phyloP scores from a whole-genome alignment of 2,329 filamentous ascomycete species.

The Pestalotiopsis sp. region DNA sequence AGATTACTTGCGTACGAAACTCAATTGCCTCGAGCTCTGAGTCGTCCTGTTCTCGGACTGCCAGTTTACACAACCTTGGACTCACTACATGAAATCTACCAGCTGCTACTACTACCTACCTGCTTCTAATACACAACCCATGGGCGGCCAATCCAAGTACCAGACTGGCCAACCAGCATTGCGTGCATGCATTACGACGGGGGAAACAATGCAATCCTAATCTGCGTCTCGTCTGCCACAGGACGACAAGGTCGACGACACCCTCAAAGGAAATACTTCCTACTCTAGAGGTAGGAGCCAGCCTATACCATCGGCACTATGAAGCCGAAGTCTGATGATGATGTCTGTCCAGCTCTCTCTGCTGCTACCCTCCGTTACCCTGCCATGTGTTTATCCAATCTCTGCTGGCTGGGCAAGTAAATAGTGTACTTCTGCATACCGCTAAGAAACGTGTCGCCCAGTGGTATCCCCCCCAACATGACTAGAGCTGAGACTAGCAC shows the following conservation, averaged over 20 bases:
- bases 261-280: neutral
- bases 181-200: neutral
- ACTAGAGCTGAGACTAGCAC: slow-evolving; percentile 7
- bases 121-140: neutral
- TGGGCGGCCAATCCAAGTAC: neutral
- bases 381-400: neutral
- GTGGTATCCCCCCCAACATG: slow-evolving; percentile 6
- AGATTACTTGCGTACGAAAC: too few relatives aligned
- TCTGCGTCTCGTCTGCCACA: neutral
- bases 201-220: neutral
- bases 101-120: too few relatives aligned
- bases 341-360: neutral
- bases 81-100: too few relatives aligned
- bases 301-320: neutral
- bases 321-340: neutral
- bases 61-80: too few relatives aligned
- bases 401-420: neutral
- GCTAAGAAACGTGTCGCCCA: neutral
- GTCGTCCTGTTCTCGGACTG: too few relatives aligned
- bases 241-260: neutral
- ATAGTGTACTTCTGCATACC: slow-evolving; percentile 5
- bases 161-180: neutral
- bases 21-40: too few relatives aligned
- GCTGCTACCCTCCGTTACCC: neutral
- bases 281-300: neutral